Percentiles rank a stretch among this genome's conserved stretches.
These are phyloP conservation scores for Orbilia ellipsospora DNA, from an alignment of 2,329 filamentous ascomycete species.

Conservation along the genomic window DNA sequence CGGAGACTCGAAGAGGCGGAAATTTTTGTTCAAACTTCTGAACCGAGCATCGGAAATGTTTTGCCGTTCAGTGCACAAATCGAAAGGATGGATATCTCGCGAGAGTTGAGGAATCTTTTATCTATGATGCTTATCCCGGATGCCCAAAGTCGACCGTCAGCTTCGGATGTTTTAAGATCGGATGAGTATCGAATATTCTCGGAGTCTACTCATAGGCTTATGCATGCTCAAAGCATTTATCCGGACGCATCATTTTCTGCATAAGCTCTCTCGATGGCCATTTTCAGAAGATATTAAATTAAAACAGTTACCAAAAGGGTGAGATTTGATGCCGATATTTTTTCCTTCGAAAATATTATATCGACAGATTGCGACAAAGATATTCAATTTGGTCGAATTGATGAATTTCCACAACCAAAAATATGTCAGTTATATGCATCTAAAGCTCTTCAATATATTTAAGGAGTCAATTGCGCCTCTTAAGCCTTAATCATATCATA, in stretches of 20 bases:
- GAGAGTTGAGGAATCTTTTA: slow-evolving; percentile 22
- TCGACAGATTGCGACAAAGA: slow-evolving; percentile 3
- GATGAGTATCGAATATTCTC: slow-evolving; percentile 30
- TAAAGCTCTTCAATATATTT: slow-evolving; percentile 20
- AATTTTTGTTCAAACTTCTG: slow-evolving; percentile 19
- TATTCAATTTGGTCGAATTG: slow-evolving; percentile 3
- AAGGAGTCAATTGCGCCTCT: slow-evolving; percentile 10
- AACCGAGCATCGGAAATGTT: not conserved
- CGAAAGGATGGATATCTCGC: slow-evolving; percentile 27
- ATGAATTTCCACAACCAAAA: not conserved
- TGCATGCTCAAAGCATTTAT: slow-evolving; percentile 26
- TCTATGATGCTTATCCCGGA: slow-evolving; percentile 29
- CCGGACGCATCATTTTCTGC: not conserved
- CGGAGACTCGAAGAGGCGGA: slow-evolving; percentile 16
- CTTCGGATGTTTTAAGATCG: slow-evolving; percentile 31
- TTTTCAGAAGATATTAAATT: slow-evolving; percentile 16
- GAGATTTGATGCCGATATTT: slow-evolving; percentile 11
- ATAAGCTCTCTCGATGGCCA: slow-evolving; percentile 9
- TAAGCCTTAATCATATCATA: slow-evolving; percentile 9
- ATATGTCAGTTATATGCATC: slow-evolving; percentile 12
- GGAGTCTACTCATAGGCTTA: slow-evolving; percentile 22
- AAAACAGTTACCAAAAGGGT: slow-evolving; percentile 18
- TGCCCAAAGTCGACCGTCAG: slow-evolving; percentile 28
- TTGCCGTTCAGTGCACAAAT: slow-evolving; percentile 26
- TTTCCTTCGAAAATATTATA: slow-evolving; percentile 1